Base-by-base conservation (phyloP, 257 asterid species). In the Ehretia macrophylla region DNA sequence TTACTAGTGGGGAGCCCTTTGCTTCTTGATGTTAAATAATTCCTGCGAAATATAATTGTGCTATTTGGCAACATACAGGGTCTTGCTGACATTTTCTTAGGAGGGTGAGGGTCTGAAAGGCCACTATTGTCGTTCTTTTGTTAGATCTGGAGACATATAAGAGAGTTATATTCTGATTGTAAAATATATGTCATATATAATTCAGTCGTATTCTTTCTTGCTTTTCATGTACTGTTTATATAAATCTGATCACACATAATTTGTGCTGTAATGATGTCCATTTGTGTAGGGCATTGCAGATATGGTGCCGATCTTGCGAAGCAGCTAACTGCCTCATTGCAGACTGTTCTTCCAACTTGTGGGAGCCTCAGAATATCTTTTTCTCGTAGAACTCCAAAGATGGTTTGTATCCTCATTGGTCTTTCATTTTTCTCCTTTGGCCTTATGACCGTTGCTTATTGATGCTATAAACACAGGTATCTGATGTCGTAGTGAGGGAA, bases 351-450 rank as follows among this genome's bases (percentile, higher is more conserved):
- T 60, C 80, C 84, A 59, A 81, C 87, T 58, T 90, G 97, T 77
- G 97, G 96, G 73, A 81, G 83, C 67, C 67, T 90, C 62, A 77
- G 93, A 73, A 71, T 87, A 63, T 90, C 96, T 55, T 90, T 90
- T 78, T 90, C 96, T 66, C 88, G 95, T 50, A 84, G 97, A 69
- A 90, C 97, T 47, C 97, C 97, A 27, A 74, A 68, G 75, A 79
- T 63, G 39, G 97, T 90, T 32, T 8, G 71, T 70, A 63, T 74
- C 59, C 60, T 67, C 71, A 51, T 68, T 67, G 8, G 17, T 51
- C 9, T 64, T 57, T 40, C 56, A 22, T 66, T 56, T 60, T 58
- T 59, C 27, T 42, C 57, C 42, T 56, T 68, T 58, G 55, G 48
- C 54, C 27, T 39, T 56, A 59, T 51, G 51, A 60, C 58, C 55